Evolutionary conservation across 2,329 filamentous ascomycete genomes (phyloP).

Genomic region (Fusarium clavum): DNA sequence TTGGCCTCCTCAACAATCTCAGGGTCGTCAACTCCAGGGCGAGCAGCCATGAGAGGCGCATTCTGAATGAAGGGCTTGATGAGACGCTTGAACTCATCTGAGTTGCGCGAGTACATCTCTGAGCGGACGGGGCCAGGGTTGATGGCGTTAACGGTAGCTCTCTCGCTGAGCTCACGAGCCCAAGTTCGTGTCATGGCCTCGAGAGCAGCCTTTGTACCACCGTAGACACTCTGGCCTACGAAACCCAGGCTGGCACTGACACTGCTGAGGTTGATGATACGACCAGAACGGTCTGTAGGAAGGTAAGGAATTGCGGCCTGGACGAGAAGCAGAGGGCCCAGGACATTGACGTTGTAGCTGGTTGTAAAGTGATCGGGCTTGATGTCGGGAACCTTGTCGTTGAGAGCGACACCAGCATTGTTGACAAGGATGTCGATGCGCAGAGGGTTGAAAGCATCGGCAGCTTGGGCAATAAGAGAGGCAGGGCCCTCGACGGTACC

Average conservation of each 20-base stretch:
- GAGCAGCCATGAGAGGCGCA: slow-evolving; percentile 44
- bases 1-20: slow-evolving; percentile 46
- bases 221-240: slow-evolving; percentile 64
- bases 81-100: slow-evolving; percentile 46
- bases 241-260: slow-evolving; percentile 62
- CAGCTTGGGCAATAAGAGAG: slow-evolving; percentile 42
- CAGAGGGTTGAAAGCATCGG: slow-evolving; percentile 40
- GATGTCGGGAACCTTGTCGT: slow-evolving; percentile 71
- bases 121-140: slow-evolving; percentile 66
- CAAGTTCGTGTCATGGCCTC: slow-evolving; percentile 68
- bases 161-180: slow-evolving; percentile 64
- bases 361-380: slow-evolving; percentile 72
- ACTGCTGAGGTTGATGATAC: slow-evolving; percentile 65
- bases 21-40: slow-evolving; percentile 40
- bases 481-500: slow-evolving; percentile 39
- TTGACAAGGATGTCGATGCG: slow-evolving; percentile 77
- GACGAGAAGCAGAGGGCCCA: slow-evolving; percentile 80
- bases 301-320: slow-evolving; percentile 77
- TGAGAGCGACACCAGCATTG: slow-evolving; percentile 78
- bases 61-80: slow-evolving; percentile 48
- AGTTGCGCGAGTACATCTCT: slow-evolving; percentile 57
- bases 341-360: slow-evolving; percentile 82
- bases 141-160: slow-evolving; percentile 64
- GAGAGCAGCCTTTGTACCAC: slow-evolving; percentile 64
- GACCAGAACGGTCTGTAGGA: slow-evolving; percentile 73